Evolutionary conservation across 192 early-diverging fungal genomes (phyloP).

Genomic region (Backusella mclennaniae): DNA sequence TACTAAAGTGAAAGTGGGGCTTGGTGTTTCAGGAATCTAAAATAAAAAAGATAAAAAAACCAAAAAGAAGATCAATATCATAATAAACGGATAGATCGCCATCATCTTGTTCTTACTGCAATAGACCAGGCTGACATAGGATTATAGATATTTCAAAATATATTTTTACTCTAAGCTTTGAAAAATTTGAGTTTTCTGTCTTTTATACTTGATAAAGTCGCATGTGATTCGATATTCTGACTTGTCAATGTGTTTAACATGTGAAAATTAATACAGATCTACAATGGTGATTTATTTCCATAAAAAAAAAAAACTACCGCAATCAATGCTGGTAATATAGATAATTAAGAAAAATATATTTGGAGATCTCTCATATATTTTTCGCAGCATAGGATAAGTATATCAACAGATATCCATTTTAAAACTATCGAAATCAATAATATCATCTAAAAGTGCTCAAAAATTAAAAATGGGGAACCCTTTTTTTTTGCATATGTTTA

Average conservation of each 20-base stretch:
- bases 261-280: not conserved
- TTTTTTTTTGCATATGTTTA: too few relatives aligned
- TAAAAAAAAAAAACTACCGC: too few relatives aligned
- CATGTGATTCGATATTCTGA: not conserved
- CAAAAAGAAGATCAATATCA: not conserved
- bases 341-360: too few relatives aligned
- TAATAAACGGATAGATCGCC: not conserved
- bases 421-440: too few relatives aligned
- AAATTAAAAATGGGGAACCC: too few relatives aligned
- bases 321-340: too few relatives aligned
- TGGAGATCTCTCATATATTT: too few relatives aligned
- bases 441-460: too few relatives aligned
- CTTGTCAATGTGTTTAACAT: not conserved
- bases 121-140: constrained; percentile 6
- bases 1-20: constrained; percentile 51
- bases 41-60: not conserved
- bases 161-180: not conserved
- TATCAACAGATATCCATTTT: too few relatives aligned
- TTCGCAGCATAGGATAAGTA: too few relatives aligned
- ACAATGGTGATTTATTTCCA: not conserved
- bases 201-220: not conserved
- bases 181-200: not conserved
- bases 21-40: constrained; percentile 49
- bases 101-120: not conserved
- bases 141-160: not conserved